A percentile compares a stretch with the other conserved stretches of the same genome.
These are phyloP conservation scores for Lyophyllum semitale DNA, from an alignment of 768 basidiomycete genomes.

Conservation along the genomic window DNA sequence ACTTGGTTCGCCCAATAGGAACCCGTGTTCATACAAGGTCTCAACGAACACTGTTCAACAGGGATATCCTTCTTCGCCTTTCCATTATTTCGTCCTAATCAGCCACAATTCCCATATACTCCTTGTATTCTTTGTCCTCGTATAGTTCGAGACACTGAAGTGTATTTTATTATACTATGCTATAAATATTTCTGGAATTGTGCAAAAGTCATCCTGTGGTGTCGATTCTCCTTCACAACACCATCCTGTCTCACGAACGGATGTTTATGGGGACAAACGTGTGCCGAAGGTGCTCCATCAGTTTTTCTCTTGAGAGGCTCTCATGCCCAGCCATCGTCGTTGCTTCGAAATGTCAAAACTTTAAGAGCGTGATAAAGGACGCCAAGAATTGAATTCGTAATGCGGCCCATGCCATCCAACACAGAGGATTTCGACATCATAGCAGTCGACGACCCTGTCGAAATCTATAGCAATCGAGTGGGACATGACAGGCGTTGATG, in stretches of 20 bases:
- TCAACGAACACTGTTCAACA: conserved; percentile 12
- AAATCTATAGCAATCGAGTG: neutral
- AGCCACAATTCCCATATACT: conserved; percentile 18
- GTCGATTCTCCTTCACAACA: neutral
- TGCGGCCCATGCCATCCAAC: neutral
- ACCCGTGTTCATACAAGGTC: conserved; percentile 11
- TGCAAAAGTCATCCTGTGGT: neutral
- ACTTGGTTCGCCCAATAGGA: conserved; percentile 13
- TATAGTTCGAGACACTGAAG: conserved; percentile 35
- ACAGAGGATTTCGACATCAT: neutral
- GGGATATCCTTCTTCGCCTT: conserved; percentile 17
- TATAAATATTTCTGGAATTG: conserved; percentile 28
- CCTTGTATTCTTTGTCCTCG: conserved; percentile 34
- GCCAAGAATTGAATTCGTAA: neutral
- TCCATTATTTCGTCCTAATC: conserved; percentile 4
- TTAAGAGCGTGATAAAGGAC: neutral
- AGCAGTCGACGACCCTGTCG: neutral
- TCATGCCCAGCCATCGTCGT: neutral
- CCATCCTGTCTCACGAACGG: neutral
- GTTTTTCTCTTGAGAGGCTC: neutral
- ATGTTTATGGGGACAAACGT: neutral
- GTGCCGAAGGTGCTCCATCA: neutral
- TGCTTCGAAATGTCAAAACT: neutral
- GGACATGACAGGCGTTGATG: neutral
- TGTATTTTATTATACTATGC: conserved; percentile 41